phyloP scores from a whole-genome alignment of 768 basidiomycete species.

The Mycena rebaudengoi region DNA sequence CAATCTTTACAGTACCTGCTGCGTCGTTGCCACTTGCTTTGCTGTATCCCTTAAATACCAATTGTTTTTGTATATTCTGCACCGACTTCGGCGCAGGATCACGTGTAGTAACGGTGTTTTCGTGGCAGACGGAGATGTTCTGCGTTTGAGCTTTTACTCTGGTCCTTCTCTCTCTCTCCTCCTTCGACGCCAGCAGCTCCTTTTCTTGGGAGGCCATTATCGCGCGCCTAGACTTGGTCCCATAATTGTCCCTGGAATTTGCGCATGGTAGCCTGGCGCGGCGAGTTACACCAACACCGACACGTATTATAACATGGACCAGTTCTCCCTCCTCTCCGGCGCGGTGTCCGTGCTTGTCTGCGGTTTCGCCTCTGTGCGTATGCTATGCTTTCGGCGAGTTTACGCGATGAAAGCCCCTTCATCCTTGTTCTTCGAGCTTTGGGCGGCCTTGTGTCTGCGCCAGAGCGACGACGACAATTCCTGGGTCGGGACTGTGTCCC shows the following conservation, averaged over 20 bases:
- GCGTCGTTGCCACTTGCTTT: slow-evolving; percentile 14
- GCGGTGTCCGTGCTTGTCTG: slow-evolving; percentile 41
- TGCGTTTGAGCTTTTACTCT: neutral
- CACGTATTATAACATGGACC: slow-evolving; percentile 36
- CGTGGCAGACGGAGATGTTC: slow-evolving; percentile 13
- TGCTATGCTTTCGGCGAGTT: neutral
- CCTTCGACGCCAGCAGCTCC: neutral
- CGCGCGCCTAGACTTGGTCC: too few species aligned
- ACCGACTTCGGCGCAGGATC: neutral
- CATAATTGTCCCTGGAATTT: too few species aligned
- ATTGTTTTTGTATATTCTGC: slow-evolving; percentile 14
- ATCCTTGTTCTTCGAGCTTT: slow-evolving; percentile 94
- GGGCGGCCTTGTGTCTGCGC: slow-evolving; percentile 65
- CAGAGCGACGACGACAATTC: slow-evolving; percentile 69
- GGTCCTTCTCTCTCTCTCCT: neutral
- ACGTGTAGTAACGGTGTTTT: neutral
- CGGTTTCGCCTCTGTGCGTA: slow-evolving; percentile 49
- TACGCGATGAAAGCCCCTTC: slow-evolving; percentile 72
- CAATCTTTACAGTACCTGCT: slow-evolving; percentile 22
- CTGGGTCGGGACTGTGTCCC: slow-evolving; percentile 56
- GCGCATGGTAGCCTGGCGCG: too few species aligned
- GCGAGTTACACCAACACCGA: slow-evolving; percentile 13
- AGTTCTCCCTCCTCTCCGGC: slow-evolving; percentile 45
- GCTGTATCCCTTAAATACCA: slow-evolving; percentile 24
- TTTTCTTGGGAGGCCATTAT: neutral